Percentiles rank a stretch among this genome's conserved stretches.
Evolutionary conservation across 1,284 basidiomycete genomes (phyloP).

Genomic region (Ustilago nuda): DNA sequence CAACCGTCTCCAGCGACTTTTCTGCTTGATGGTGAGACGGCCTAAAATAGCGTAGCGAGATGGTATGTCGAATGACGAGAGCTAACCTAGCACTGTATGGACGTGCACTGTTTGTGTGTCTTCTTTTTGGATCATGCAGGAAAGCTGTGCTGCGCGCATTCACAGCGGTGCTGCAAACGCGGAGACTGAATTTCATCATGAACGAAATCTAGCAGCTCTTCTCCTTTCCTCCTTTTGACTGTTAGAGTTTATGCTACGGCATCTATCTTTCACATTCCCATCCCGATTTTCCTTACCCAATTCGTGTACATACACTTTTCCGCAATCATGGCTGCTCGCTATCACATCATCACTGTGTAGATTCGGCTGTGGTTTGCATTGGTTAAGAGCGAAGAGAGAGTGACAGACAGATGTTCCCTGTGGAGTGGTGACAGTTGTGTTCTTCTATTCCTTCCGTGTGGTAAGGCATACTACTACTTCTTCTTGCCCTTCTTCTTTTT

Average conservation of each 20-base stretch:
- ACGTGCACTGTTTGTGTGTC: background rate
- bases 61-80: conserved; percentile 2
- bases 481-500: conserved; percentile 53
- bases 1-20: background rate
- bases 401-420: background rate
- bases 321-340: background rate
- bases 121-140: background rate
- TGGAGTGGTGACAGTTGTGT: background rate
- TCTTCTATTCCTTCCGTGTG: background rate
- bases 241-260: background rate
- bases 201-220: conserved; percentile 4
- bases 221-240: background rate
- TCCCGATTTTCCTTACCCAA: background rate
- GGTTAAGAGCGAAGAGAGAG: background rate
- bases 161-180: background rate
- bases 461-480: conserved; percentile 19
- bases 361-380: background rate
- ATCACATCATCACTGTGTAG: too few relatives aligned
- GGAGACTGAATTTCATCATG: conserved; percentile 5
- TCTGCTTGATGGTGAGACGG: conserved; percentile 4
- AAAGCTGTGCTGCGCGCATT: conserved; percentile 26
- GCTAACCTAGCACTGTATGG: background rate
- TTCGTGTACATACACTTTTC: background rate
- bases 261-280: background rate
- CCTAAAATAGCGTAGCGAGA: conserved; percentile 1